Evolutionary conservation across 192 early-diverging fungal species (phyloP).

Genomic region (Backusella macrospora): DNA sequence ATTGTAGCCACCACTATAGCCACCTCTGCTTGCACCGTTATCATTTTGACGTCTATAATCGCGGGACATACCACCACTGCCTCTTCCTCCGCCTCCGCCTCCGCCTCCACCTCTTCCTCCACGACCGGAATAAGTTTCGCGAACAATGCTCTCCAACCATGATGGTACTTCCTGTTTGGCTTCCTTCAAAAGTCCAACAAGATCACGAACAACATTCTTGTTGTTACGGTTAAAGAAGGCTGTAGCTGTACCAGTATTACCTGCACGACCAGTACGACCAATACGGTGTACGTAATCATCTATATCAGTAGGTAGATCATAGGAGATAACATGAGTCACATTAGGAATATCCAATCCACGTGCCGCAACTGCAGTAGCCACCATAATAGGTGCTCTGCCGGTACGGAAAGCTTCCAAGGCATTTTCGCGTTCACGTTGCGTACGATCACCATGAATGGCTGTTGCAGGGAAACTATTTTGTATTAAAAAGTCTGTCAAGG

Average conservation of each 20-base stretch:
- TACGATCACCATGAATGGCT: conserved; percentile 95
- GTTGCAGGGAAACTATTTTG: conserved; percentile 85
- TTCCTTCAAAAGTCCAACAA: conserved; percentile 88
- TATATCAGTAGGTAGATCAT: conserved; percentile 93
- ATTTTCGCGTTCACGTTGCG: conserved; percentile 93
- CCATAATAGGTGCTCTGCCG: conserved; percentile 82
- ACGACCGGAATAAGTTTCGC: conserved; percentile 47
- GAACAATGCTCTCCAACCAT: conserved; percentile 76
- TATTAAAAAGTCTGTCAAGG: conserved; percentile 80
- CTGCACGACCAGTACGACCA: conserved; percentile 97
- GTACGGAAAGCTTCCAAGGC: conserved; percentile 87
- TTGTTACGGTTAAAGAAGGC: conserved; percentile 93
- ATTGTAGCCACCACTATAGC: conserved; percentile 6
- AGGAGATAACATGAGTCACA: conserved; percentile 88
- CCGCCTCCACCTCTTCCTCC: conserved; percentile 35
- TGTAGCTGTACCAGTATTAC: conserved; percentile 90
- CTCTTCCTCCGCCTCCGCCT: conserved; percentile 34
- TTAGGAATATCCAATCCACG: conserved; percentile 90
- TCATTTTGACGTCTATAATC: conserved; percentile 19
- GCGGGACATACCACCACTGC: conserved; percentile 24
- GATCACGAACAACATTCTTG: conserved; percentile 80
- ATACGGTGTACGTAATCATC: conserved; percentile 99
- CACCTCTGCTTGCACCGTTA: conserved; percentile 23
- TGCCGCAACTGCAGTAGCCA: conserved; percentile 97
- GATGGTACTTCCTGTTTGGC: conserved; percentile 92